Conservation (phyloP, 192 early-diverging fungal genomes). For the Glomus cerebriforme region DNA sequence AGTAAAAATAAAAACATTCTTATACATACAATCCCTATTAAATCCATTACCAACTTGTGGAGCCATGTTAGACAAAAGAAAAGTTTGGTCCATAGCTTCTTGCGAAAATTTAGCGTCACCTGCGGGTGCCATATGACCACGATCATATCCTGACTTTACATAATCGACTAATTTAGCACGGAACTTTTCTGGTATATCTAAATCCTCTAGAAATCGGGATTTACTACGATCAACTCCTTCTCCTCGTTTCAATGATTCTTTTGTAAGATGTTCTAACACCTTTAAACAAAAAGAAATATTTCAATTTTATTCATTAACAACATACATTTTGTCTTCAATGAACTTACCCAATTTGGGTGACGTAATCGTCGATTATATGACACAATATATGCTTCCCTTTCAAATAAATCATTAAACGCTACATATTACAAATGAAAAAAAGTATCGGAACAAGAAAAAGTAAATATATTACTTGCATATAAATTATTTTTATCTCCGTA, state of each 20-base stretch:
- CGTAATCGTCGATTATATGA: constrained; percentile 77
- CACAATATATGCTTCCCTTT: constrained; percentile 68
- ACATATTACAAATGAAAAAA: constrained; percentile 17
- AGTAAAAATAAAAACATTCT: background rate
- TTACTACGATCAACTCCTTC: constrained; percentile 64
- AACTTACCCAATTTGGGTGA: constrained; percentile 72
- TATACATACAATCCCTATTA: constrained; percentile 77
- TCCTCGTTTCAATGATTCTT: constrained; percentile 54
- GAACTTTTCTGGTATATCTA: constrained; percentile 68
- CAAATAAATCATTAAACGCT: constrained; percentile 74
- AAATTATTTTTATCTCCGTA: background rate
- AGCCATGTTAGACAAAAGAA: constrained; percentile 77
- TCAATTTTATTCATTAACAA: background rate
- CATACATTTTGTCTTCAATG: background rate
- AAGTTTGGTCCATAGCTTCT: constrained; percentile 83
- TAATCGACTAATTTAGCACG: constrained; percentile 81
- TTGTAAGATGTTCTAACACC: constrained; percentile 71
- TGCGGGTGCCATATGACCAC: constrained; percentile 92
- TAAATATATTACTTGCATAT: background rate
- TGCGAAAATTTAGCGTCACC: constrained; percentile 78
- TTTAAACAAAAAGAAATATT: background rate
- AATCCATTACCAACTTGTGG: constrained; percentile 86
- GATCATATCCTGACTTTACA: constrained; percentile 78
- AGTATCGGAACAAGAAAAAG: too few relatives aligned
- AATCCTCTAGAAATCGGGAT: constrained; percentile 83